Base-by-base conservation (phyloP, 2,329 filamentous ascomycete species). In the Trichoderma breve region DNA sequence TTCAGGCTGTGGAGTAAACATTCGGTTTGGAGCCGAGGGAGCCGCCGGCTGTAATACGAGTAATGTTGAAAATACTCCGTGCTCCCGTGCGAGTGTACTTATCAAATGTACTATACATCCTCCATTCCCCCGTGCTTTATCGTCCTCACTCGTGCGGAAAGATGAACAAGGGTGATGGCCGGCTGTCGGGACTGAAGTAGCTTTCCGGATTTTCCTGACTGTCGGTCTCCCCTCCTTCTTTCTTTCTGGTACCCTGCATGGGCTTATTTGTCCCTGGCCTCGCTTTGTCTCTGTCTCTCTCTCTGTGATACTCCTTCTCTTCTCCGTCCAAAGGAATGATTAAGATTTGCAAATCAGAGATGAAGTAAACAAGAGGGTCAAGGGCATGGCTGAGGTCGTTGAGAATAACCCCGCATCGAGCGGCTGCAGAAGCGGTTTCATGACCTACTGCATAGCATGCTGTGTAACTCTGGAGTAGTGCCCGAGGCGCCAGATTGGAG, bases 11-110 rank as follows among this genome's bases (percentile, higher is more conserved):
- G 75, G 79, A 80, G 80, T 78, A 75, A 76, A 72, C 14, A 64
- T 74, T 81, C 77, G 78, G 80, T 77, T 78, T 80, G 75, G 76
- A 82, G 80, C 81, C 81, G 81, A 81, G 76, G 77, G 77, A 81
- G 79, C 77, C 78, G 79, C 80, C 79, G 76, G 39, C 28, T 60
- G 57, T 53, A 32, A 62, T 70, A 70, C 67, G 67, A 70, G 67
- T 62, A 70, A 70, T 62, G 57, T 51, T 21, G 39, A 51, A 53
- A 61, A 53, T 61, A 51, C 66, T 32, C 62, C 63, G 39, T 61
- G 26, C 67, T 57, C 51, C 64, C 63, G 51, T 43, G 3, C 34
- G 34, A 36, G 34, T 36, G 34, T 61, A 72, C 72, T 34, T 26
- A 30, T 70, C 36, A 65, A 43, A 43, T 32, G 11, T 24, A 60